phyloP scores from a whole-genome alignment of 495 filamentous ascomycete species.

The Articulospora tetracladia region DNA sequence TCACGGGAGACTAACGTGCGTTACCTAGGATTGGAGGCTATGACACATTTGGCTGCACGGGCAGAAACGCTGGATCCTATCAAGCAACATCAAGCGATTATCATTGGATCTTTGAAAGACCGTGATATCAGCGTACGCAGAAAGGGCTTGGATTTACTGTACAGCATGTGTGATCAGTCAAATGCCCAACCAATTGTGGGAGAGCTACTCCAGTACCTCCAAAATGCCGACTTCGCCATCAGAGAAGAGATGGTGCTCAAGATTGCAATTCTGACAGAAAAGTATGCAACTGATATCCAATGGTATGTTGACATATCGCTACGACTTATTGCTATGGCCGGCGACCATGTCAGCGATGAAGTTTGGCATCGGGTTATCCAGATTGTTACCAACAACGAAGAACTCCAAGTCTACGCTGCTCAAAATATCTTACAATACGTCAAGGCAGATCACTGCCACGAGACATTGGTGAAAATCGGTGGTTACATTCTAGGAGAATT shows the following conservation, averaged over 20 bases:
- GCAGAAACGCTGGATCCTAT: constrained; percentile 95
- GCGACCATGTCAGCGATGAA: constrained; percentile 98
- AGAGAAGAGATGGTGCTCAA: constrained; percentile 99
- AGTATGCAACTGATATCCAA: constrained; percentile 95
- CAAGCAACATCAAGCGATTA: constrained; percentile 96
- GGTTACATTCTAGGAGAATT: constrained; percentile 96
- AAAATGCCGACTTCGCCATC: constrained; percentile 95
- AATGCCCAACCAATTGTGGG: constrained; percentile 91
- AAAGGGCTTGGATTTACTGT: constrained; percentile 92
- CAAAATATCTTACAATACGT: constrained; percentile 86
- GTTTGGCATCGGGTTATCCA: constrained; percentile 99
- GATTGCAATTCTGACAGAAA: constrained; percentile 96
- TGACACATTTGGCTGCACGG: constrained; percentile 96
- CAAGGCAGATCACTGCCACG: constrained; percentile 89
- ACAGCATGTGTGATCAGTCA: constrained; percentile 97
- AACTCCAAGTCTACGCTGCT: constrained; percentile 93
- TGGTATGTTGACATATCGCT: constrained; percentile 99
- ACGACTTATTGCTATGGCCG: constrained; percentile 90
- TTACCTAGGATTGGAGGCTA: constrained; percentile 93
- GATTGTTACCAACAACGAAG: constrained; percentile 99
- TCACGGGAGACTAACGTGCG: constrained; percentile 97
- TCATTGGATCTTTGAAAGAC: constrained; percentile 89
- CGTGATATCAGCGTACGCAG: constrained; percentile 95
- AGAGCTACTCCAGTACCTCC: constrained; percentile 90
- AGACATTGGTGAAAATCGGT: constrained; percentile 96